phyloP scores from a whole-genome alignment of 495 filamentous ascomycete species.

The Talaromyces wortmannii region DNA sequence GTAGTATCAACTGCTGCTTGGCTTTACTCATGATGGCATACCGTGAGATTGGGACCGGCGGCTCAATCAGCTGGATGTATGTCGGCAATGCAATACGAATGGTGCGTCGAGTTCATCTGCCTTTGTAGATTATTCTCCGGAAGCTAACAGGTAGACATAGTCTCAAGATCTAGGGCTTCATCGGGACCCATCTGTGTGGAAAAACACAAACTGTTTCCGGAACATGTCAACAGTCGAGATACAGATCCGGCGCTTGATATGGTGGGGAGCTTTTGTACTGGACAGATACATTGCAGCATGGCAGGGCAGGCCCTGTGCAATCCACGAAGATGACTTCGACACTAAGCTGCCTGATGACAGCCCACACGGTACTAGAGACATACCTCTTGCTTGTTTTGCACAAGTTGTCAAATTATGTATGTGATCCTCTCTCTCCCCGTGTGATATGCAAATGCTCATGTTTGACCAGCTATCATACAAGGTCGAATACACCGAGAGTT shows the following conservation, averaged over 20 bases:
- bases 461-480: not conserved
- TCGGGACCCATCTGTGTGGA: not conserved
- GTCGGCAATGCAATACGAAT: not conserved
- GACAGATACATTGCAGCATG: not conserved
- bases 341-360: not conserved
- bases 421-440: not conserved
- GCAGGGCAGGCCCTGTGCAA: not conserved
- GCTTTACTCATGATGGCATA: not conserved
- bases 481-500: not conserved
- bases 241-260: not conserved
- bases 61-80: conserved; percentile 1
- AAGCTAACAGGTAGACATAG: not conserved
- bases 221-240: not conserved
- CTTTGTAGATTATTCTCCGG: not conserved
- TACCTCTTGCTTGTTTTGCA: not conserved
- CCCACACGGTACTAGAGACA: not conserved
- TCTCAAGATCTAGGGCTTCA: not conserved
- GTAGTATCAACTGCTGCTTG: conserved; percentile 1
- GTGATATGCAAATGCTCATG: not conserved
- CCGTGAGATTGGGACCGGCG: not conserved
- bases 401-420: not conserved
- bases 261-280: conserved; percentile 1
- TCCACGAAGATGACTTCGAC: not conserved
- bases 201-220: not conserved
- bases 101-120: not conserved